phyloP scores from a whole-genome alignment of 192 early-diverging fungal genomes.

The Pilaira anomala region DNA sequence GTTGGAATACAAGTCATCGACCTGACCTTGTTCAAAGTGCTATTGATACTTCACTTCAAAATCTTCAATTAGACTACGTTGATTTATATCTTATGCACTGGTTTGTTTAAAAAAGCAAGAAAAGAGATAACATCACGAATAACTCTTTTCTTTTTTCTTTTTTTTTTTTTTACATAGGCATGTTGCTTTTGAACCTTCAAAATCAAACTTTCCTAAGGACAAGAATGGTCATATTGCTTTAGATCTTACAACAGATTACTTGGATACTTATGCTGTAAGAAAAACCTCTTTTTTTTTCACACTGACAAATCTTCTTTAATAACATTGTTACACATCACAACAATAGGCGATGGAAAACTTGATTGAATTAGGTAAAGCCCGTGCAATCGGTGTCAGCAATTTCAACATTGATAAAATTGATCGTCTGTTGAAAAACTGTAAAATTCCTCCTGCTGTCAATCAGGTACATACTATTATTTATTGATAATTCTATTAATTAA shows the following conservation, averaged over 20 bases:
- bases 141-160: neutral
- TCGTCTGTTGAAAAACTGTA: conserved; percentile 48
- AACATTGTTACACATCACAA: neutral
- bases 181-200: conserved; percentile 26
- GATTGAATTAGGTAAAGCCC: conserved; percentile 40
- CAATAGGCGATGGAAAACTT: conserved; percentile 49
- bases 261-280: conserved; percentile 50
- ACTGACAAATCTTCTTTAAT: conserved; percentile 12
- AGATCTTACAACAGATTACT: conserved; percentile 33
- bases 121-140: neutral
- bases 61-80: conserved; percentile 73
- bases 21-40: conserved; percentile 61
- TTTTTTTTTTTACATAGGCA: conserved; percentile 21
- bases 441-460: conserved; percentile 64
- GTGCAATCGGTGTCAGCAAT: conserved; percentile 70
- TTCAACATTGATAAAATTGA: conserved; percentile 56
- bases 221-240: conserved; percentile 30
- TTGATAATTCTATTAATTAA: neutral
- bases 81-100: conserved; percentile 69
- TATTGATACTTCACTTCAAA: conserved; percentile 60
- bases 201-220: conserved; percentile 23
- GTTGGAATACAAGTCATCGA: conserved; percentile 50
- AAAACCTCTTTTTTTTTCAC: neutral
- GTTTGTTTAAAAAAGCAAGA: neutral
- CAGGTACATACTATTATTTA: conserved; percentile 13